These are phyloP conservation scores for Exophiala alcalophila DNA, from an alignment of 2,329 filamentous ascomycete genomes.

Conservation along the genomic window DNA sequence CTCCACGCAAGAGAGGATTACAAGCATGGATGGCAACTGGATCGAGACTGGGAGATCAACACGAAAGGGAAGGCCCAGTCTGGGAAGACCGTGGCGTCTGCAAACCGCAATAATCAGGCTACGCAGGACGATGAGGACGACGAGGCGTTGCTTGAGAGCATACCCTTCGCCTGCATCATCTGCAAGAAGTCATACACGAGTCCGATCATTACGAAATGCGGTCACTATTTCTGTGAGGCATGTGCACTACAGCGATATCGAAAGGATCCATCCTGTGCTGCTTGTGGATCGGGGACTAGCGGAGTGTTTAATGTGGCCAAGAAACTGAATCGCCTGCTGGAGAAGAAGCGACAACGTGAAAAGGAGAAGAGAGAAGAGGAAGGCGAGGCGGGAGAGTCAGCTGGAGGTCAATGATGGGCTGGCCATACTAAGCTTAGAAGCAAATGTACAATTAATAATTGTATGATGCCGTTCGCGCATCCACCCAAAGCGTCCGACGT, in stretches of 20 bases:
- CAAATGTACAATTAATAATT: too few species aligned
- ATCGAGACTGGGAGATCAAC: conserved; percentile 86
- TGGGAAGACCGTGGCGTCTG: conserved; percentile 50
- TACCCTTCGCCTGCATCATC: conserved; percentile 86
- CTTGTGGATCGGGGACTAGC: conserved; percentile 78
- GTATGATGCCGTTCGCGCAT: too few species aligned
- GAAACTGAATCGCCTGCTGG: conserved; percentile 74
- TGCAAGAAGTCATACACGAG: conserved; percentile 74
- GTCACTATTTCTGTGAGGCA: conserved; percentile 91
- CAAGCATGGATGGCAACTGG: conserved; percentile 92
- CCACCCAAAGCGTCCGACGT: too few species aligned
- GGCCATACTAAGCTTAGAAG: too few species aligned
- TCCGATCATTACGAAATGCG: conserved; percentile 83
- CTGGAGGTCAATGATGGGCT: too few species aligned
- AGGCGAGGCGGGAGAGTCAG: conserved; percentile 54
- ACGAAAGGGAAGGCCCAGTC: conserved; percentile 59
- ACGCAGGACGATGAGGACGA: conserved; percentile 27
- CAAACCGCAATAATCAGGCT: conserved; percentile 40
- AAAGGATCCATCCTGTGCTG: conserved; percentile 81
- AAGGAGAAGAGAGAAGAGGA: conserved; percentile 51
- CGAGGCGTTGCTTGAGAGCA: conserved; percentile 64
- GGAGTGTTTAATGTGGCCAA: conserved; percentile 90
- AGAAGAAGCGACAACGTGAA: conserved; percentile 62
- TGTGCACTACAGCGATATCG: conserved; percentile 85
- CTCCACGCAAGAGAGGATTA: conserved; percentile 62